A percentile compares a stretch with the other conserved stretches of the same genome.
Evolutionary conservation across 495 filamentous ascomycete genomes (phyloP).

Genomic region (Xylaria acuta): DNA sequence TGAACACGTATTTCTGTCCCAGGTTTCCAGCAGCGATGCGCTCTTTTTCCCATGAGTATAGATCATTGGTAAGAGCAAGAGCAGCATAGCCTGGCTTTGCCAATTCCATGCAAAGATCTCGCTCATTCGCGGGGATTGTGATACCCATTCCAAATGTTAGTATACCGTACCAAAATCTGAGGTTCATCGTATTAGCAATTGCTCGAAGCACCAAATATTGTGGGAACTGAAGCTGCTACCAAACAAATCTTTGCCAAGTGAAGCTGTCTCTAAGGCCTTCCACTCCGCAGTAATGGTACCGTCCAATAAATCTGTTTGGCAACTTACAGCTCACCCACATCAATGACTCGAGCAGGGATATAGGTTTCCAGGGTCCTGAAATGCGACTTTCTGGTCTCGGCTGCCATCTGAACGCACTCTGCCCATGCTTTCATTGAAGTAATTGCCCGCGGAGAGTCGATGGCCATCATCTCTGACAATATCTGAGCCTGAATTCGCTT

Average conservation of each 20-base stretch:
- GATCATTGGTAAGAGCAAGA: constrained; percentile 44
- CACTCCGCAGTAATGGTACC: neutral
- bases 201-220: neutral
- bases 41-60: constrained; percentile 43
- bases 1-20: constrained; percentile 37
- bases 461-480: constrained; percentile 35
- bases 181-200: neutral
- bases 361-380: constrained; percentile 31
- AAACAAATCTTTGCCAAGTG: neutral
- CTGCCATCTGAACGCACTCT: constrained; percentile 30
- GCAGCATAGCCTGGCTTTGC: constrained; percentile 33
- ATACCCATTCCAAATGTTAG: constrained; percentile 11
- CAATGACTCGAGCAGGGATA: constrained; percentile 9
- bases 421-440: constrained; percentile 35
- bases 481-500: constrained; percentile 23
- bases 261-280: neutral
- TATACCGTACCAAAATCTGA: constrained; percentile 7
- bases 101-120: constrained; percentile 28
- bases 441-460: constrained; percentile 26
- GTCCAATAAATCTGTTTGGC: too few relatives aligned
- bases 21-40: constrained; percentile 23
- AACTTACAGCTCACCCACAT: constrained; percentile 10
- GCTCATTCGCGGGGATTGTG: constrained; percentile 5
- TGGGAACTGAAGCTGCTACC: neutral
- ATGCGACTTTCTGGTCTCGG: neutral